A percentile compares a stretch with the other conserved stretches of the same genome.
Conservation (phyloP, 2,329 filamentous ascomycete species). For the Amphichorda felina region DNA sequence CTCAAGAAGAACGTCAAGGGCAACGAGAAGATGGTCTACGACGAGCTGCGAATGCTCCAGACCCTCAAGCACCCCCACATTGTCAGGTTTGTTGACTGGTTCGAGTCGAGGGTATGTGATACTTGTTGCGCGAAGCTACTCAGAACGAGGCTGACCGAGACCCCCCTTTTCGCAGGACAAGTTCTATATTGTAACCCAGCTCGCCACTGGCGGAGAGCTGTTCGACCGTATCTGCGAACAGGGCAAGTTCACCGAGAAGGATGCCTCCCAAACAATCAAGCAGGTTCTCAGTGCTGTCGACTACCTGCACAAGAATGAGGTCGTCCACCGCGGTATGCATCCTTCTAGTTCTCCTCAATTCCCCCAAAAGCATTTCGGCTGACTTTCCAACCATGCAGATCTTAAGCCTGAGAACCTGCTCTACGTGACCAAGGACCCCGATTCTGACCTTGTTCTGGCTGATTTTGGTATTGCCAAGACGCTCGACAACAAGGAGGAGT, state of each 20-base stretch:
- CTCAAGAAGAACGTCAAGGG: conserved; percentile 98
- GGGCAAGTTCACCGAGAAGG: conserved; percentile 97
- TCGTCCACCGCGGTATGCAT: conserved; percentile 81
- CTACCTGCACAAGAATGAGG: conserved; percentile 88
- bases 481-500: conserved; percentile 79
- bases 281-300: conserved; percentile 88
- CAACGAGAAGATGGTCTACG: conserved; percentile 97
- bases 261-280: conserved; percentile 88
- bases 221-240: conserved; percentile 98
- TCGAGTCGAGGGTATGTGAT: conserved; percentile 75
- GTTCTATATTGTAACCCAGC: conserved; percentile 97
- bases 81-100: conserved; percentile 97
- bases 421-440: conserved; percentile 65
- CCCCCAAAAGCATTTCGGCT: background rate
- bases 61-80: conserved; percentile 88
- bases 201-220: conserved; percentile 89
- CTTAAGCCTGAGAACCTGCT: conserved; percentile 96
- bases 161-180: conserved; percentile 66
- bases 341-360: background rate
- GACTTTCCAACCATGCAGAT: conserved; percentile 41
- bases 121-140: background rate
- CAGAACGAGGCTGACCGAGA: no score
- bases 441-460: conserved; percentile 83
- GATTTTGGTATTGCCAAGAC: conserved; percentile 99
- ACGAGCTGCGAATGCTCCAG: conserved; percentile 91